A percentile compares a stretch with the other conserved stretches of the same genome.
These are phyloP conservation scores for Apiospora hydei DNA, from an alignment of 2,329 filamentous ascomycete genomes.

Conservation along the genomic window DNA sequence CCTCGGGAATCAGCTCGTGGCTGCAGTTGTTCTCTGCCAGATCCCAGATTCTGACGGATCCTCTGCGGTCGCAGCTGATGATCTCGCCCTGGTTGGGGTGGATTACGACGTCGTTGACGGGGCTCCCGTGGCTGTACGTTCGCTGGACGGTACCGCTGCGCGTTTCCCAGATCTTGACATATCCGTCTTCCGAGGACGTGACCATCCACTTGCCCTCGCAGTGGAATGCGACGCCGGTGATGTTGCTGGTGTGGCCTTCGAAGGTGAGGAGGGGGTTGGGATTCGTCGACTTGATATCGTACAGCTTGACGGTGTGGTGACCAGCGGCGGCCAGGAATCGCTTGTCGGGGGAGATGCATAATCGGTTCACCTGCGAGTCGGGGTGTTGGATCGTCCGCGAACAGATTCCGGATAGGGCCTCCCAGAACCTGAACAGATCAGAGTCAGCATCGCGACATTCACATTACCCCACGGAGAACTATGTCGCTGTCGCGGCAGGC, in stretches of 20 bases:
- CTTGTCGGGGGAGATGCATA: slow-evolving; percentile 98
- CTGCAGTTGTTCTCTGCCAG: slow-evolving; percentile 96
- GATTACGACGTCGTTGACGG: slow-evolving; percentile 98
- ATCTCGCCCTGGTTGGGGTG: slow-evolving; percentile 98
- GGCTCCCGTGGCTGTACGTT: slow-evolving; percentile 87
- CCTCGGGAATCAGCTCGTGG: slow-evolving; percentile 94
- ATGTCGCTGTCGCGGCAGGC: slow-evolving; percentile 25
- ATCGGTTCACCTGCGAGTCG: slow-evolving; percentile 96
- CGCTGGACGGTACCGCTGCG: slow-evolving; percentile 85
- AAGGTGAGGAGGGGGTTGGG: slow-evolving; percentile 92
- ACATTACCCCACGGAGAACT: background rate
- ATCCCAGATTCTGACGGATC: slow-evolving; percentile 95
- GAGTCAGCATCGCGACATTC: slow-evolving; percentile 21
- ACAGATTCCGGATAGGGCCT: slow-evolving; percentile 96
- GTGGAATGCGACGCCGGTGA: slow-evolving; percentile 96
- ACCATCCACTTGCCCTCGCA: slow-evolving; percentile 99
- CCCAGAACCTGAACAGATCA: slow-evolving; percentile 79
- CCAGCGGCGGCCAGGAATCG: slow-evolving; percentile 86
- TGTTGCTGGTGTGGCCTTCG: slow-evolving; percentile 93
- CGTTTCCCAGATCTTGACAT: slow-evolving; percentile 97
- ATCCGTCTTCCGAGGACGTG: slow-evolving; percentile 94
- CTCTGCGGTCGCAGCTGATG: slow-evolving; percentile 92
- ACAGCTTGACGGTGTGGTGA: slow-evolving; percentile 90
- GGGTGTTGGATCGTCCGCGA: slow-evolving; percentile 97
- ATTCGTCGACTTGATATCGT: slow-evolving; percentile 98